Conservation (phyloP, 352 stramenopile species). For the Phytophthora fragariaefolia region DNA sequence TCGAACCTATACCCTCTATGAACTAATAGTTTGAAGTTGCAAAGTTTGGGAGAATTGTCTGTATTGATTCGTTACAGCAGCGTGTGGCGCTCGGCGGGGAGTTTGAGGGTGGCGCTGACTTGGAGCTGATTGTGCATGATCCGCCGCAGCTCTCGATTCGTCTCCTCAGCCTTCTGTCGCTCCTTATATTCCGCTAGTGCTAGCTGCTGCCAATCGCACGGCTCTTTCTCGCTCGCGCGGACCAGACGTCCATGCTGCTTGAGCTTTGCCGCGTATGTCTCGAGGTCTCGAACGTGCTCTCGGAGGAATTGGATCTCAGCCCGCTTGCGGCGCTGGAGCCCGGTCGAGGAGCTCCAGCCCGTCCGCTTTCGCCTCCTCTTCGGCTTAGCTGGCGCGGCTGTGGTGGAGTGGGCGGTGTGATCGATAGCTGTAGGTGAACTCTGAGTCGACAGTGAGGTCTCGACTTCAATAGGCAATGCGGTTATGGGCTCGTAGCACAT, state of each 20-base stretch:
- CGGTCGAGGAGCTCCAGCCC: slow-evolving; percentile 35
- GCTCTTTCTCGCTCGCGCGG: not conserved
- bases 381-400: not conserved
- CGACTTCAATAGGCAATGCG: not conserved
- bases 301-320: slow-evolving; percentile 32
- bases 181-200: slow-evolving; percentile 16
- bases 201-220: slow-evolving; percentile 26
- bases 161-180: slow-evolving; percentile 30
- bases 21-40: too few species aligned
- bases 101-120: slow-evolving; percentile 3
- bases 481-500: slow-evolving; percentile 2
- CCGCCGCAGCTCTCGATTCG: slow-evolving; percentile 25
- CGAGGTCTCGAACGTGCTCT: slow-evolving; percentile 27
- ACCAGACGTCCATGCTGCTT: slow-evolving; percentile 8
- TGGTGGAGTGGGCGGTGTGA: not conserved
- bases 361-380: slow-evolving; percentile 32
- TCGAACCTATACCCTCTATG: too few species aligned
- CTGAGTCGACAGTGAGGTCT: not conserved
- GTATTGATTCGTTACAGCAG: not conserved
- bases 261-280: slow-evolving; percentile 23
- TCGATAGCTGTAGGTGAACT: slow-evolving; percentile 10
- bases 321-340: slow-evolving; percentile 33
- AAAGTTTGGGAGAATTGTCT: not conserved
- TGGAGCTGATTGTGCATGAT: slow-evolving; percentile 27
- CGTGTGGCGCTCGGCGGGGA: slow-evolving; percentile 3